Base-by-base conservation (phyloP, 768 basidiomycete genomes). In the Agaricus subrufescens region DNA sequence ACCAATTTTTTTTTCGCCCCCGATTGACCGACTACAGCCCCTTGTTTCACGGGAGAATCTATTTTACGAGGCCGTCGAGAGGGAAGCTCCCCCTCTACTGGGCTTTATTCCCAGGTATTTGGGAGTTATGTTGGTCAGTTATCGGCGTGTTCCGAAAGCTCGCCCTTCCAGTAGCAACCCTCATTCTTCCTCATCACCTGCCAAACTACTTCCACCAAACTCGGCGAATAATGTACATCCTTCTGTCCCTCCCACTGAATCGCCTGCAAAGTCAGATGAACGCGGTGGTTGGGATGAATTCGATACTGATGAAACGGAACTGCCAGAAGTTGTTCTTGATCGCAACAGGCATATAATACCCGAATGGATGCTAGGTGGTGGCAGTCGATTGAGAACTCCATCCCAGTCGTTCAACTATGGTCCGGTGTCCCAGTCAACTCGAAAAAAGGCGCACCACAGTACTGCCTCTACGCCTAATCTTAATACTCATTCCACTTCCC, bases 81-180 rank as follows among this genome's bases (percentile, higher is more conserved):
- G 87, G 27, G 91, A 94, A 64, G 91, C 92, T 0, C 96, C 97
- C 0, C 94, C 92, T 3, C 78, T 99, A 8, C 79, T 98, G 3
- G 88, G 83, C 12, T 99, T 93, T 65, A 97, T 98, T 58, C 97
- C 97, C n/a, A 87, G 95, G 44, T 99, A 99, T 70, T 79, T 99
- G 14, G 97, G 97, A 25, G 97, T 99, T 53, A 97, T 99, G 94
- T 81, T 98, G 42, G 96, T 99, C 63, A 96, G 89, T 51, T 98
- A 98, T 67, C 85, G 97, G 26, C 83, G 88, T 12, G 89, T 93
- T 40, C 73, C 80, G 12, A 85, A 78, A 63, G 64, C 69, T 11
- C 63, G 68, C 15, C 61, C 65, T 27, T 34, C 48, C 11, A 27
- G 12, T 15, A 30, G 23, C 26, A 26, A 25, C 19, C 40, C 10